Evolutionary conservation across 176 grass and related monocot species (phyloP).

Genomic region (Rhynchospora breviuscula): DNA sequence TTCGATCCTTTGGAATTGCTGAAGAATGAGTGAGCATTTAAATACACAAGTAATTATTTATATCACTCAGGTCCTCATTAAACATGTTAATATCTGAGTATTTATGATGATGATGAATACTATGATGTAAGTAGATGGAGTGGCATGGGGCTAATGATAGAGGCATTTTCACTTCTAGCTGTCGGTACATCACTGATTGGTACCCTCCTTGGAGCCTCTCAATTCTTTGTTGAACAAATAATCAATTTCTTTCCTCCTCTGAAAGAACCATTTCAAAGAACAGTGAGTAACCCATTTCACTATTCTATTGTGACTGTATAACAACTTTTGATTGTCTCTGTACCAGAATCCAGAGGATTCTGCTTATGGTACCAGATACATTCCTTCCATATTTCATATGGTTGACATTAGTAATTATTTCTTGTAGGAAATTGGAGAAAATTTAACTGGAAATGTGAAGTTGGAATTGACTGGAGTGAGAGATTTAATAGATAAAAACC

Average conservation of each 20-base stretch:
- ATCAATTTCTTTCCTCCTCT: constrained; percentile 25
- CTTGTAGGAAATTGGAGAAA: background rate
- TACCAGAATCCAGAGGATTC: background rate
- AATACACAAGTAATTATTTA: background rate
- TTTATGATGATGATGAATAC: background rate
- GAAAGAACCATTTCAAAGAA: background rate
- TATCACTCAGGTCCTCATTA: background rate
- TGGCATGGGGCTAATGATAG: constrained; percentile 39
- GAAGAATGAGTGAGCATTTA: constrained; percentile 47
- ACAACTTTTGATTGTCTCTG: background rate
- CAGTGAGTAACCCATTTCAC: background rate
- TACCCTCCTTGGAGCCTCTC: constrained; percentile 64
- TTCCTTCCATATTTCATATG: background rate
- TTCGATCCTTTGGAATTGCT: constrained; percentile 48
- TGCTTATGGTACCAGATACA: background rate
- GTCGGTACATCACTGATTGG: constrained; percentile 68
- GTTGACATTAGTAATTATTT: background rate
- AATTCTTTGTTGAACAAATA: constrained; percentile 83
- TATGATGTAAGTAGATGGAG: constrained; percentile 38
- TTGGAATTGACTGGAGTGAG: background rate
- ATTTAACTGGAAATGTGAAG: constrained; percentile 1
- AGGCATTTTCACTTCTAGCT: constrained; percentile 71
- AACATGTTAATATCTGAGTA: background rate
- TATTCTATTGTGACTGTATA: background rate
- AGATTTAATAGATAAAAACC: constrained; percentile 24